A percentile compares a stretch with the other conserved stretches of the same genome.
Evolutionary conservation across 129 eudicot genomes (phyloP).

Genomic region (Erigeron canadensis): DNA sequence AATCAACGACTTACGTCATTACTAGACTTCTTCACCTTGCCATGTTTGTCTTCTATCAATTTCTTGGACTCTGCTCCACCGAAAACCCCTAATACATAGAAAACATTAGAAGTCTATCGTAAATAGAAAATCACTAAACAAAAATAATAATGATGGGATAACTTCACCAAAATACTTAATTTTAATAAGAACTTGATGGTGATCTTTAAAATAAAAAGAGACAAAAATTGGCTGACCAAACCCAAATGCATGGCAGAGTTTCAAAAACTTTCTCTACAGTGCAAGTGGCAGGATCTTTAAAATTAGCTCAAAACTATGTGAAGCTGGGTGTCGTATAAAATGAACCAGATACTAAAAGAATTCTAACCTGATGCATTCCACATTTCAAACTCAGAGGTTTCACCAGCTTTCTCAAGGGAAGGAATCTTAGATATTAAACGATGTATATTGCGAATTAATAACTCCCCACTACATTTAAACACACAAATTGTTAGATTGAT

Average conservation of each 20-base stretch:
- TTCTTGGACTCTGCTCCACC: constrained; percentile 31
- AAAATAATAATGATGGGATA: not conserved
- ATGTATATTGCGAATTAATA: constrained; percentile 57
- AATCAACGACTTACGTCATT: constrained; percentile 38
- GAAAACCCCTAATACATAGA: constrained; percentile 50
- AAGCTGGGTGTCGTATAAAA: not conserved
- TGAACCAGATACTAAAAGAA: not conserved
- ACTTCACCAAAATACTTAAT: constrained; percentile 11
- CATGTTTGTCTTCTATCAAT: constrained; percentile 23
- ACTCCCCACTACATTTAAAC: constrained; percentile 50
- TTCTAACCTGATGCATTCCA: constrained; percentile 67
- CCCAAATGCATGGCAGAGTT: not conserved
- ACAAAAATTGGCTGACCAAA: too few species aligned
- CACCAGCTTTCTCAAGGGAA: constrained; percentile 18
- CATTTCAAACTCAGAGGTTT: constrained; percentile 45
- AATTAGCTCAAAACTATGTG: not conserved
- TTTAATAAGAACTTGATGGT: not conserved
- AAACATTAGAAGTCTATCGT: not conserved
- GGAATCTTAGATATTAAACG: constrained; percentile 61
- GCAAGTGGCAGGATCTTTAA: not conserved
- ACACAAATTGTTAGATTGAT: constrained; percentile 6
- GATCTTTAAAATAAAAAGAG: not conserved
- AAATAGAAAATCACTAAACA: not conserved
- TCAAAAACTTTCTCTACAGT: not conserved
- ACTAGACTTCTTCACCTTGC: constrained; percentile 33